Conservation (phyloP, 1,284 basidiomycete genomes). For the Hemileia vastatrix region DNA sequence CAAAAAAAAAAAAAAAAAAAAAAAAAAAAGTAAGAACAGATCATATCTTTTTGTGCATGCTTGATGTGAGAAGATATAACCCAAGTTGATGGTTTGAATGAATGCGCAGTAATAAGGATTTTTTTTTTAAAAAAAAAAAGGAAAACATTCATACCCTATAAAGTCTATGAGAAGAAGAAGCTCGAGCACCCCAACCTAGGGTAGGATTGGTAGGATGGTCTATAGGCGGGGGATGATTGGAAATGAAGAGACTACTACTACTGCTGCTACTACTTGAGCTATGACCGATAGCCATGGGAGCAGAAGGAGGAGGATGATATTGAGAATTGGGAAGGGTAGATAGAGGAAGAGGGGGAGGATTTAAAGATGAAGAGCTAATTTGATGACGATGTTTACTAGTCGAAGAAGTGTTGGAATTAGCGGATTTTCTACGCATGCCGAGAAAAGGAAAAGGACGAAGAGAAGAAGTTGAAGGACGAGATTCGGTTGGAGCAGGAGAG, state of each 20-base stretch:
- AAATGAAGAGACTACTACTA: too few relatives aligned
- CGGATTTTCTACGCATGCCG: slow-evolving; percentile 9
- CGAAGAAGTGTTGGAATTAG: slow-evolving; percentile 3
- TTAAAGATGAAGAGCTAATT: not conserved
- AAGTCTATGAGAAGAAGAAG: too few relatives aligned
- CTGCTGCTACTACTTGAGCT: not conserved
- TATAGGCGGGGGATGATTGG: too few relatives aligned
- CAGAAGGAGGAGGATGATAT: not conserved
- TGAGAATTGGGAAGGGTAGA: not conserved
- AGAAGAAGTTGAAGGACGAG: slow-evolving; percentile 2
- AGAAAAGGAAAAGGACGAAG: slow-evolving; percentile 20
- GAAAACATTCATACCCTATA: too few relatives aligned
- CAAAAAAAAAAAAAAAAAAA: not conserved
- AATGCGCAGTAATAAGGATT: not conserved
- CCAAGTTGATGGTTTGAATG: not conserved
- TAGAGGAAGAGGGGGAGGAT: not conserved
- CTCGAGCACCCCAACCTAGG: too few relatives aligned
- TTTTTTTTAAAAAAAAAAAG: too few relatives aligned
- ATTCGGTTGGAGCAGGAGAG: not conserved
- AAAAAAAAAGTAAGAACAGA: not conserved
- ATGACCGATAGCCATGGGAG: not conserved
- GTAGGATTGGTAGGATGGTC: too few relatives aligned
- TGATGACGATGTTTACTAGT: not conserved
- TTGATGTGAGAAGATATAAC: not conserved
- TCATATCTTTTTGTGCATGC: too few relatives aligned